These are phyloP conservation scores for Gnaphalium uliginosum DNA, from an alignment of 129 eudicot genomes.

Conservation along the genomic window DNA sequence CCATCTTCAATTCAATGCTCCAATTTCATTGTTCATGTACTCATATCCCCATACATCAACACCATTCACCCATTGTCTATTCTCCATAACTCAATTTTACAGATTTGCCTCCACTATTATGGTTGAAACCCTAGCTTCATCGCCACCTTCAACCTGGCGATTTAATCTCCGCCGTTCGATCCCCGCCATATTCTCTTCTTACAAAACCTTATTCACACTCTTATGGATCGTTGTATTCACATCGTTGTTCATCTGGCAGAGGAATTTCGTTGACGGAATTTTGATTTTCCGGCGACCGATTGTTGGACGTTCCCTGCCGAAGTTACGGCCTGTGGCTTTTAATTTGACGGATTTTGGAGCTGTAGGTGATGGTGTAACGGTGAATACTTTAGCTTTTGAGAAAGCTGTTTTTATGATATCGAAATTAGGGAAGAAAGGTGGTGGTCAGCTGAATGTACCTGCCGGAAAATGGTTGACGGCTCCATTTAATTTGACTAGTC, in stretches of 20 bases:
- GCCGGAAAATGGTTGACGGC: slow-evolving; percentile 95
- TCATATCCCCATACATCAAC: slow-evolving; percentile 12
- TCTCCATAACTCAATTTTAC: not conserved
- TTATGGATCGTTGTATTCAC: slow-evolving; percentile 63
- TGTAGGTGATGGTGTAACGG: slow-evolving; percentile 79
- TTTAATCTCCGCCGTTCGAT: slow-evolving; percentile 48
- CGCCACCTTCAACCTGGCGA: slow-evolving; percentile 37
- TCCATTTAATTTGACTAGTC: slow-evolving; percentile 94
- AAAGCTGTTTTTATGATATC: slow-evolving; percentile 65
- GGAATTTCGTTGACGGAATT: slow-evolving; percentile 45
- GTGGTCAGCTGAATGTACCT: slow-evolving; percentile 96
- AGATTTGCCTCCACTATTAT: slow-evolving; percentile 28
- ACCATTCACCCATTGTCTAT: not conserved
- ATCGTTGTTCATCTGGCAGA: slow-evolving; percentile 67
- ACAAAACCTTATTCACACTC: slow-evolving; percentile 59
- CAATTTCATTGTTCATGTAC: slow-evolving; percentile 22
- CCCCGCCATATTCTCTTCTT: slow-evolving; percentile 44
- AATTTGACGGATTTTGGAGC: slow-evolving; percentile 87
- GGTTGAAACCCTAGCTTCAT: slow-evolving; percentile 53
- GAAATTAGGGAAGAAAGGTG: slow-evolving; percentile 66
- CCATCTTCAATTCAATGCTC: slow-evolving; percentile 25
- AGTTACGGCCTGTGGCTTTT: slow-evolving; percentile 63
- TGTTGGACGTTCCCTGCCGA: slow-evolving; percentile 39
- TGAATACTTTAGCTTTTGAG: slow-evolving; percentile 83
- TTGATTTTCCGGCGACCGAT: slow-evolving; percentile 43